A percentile compares a stretch with the other conserved stretches of the same genome.
These are phyloP conservation scores for Apostasia ramifera DNA, from an alignment of 106 monocot species.

Conservation along the genomic window DNA sequence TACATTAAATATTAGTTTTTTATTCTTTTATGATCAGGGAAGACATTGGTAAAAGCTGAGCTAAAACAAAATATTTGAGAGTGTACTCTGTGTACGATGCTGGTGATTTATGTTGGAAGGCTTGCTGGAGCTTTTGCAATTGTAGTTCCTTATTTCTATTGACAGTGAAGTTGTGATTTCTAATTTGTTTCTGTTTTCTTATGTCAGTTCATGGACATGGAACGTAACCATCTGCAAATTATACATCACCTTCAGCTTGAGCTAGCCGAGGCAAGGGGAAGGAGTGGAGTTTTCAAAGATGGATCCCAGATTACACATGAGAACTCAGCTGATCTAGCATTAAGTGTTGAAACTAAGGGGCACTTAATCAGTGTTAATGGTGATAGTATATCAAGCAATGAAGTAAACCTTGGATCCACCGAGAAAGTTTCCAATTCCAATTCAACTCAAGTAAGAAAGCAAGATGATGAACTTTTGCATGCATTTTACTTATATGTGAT, in stretches of 20 bases:
- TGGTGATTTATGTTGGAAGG: too few species aligned
- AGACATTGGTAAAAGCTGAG: too few species aligned
- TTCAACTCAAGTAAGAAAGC: slow-evolving; percentile 32
- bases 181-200: neutral
- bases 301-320: slow-evolving; percentile 25
- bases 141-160: too few species aligned
- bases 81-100: too few species aligned
- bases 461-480: neutral
- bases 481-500: too few species aligned
- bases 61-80: too few species aligned
- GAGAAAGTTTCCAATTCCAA: slow-evolving; percentile 28
- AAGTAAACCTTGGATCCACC: slow-evolving; percentile 26
- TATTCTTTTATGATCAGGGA: neutral
- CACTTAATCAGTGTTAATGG: slow-evolving; percentile 38
- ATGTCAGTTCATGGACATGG: slow-evolving; percentile 79
- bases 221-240: slow-evolving; percentile 70
- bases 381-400: slow-evolving; percentile 25
- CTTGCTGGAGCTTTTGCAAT: too few species aligned
- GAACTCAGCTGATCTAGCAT: slow-evolving; percentile 25
- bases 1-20: neutral
- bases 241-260: slow-evolving; percentile 93
- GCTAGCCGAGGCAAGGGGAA: slow-evolving; percentile 55
- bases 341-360: slow-evolving; percentile 32
- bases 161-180: too few species aligned
- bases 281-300: slow-evolving; percentile 32